Conservation (phyloP, 2,329 filamentous ascomycete genomes). For the Lachnellula suecica region DNA sequence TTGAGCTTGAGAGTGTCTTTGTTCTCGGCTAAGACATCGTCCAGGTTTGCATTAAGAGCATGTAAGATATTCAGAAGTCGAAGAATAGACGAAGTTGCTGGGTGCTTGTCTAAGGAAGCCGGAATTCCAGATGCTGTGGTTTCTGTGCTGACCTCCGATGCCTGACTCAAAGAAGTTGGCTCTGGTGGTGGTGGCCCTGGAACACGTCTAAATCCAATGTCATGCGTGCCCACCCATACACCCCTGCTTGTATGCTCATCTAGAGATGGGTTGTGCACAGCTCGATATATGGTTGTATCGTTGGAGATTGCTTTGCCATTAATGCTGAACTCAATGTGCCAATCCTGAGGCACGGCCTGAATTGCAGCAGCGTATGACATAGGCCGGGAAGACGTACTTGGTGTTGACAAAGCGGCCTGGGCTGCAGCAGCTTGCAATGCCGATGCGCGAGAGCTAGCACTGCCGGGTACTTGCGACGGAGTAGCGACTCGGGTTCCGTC, state of each 20-base stretch:
- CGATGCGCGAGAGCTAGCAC: slow-evolving; percentile 39
- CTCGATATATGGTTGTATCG: slow-evolving; percentile 94
- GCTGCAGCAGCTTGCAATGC: slow-evolving; percentile 37
- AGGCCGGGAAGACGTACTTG: slow-evolving; percentile 57
- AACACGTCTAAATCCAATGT: slow-evolving; percentile 88
- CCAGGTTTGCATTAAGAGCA: slow-evolving; percentile 87
- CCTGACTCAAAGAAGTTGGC: slow-evolving; percentile 58
- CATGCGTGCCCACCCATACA: slow-evolving; percentile 87
- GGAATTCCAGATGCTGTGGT: slow-evolving; percentile 65
- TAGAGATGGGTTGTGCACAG: slow-evolving; percentile 66
- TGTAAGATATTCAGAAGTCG: slow-evolving; percentile 87
- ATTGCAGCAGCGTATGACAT: slow-evolving; percentile 85
- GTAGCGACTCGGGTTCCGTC: slow-evolving; percentile 86
- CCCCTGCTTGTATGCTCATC: slow-evolving; percentile 71
- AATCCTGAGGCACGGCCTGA: slow-evolving; percentile 80
- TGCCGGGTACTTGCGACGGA: slow-evolving; percentile 62
- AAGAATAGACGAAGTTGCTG: slow-evolving; percentile 82
- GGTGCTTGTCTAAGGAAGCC: slow-evolving; percentile 77
- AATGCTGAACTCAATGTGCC: slow-evolving; percentile 95
- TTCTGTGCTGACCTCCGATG: slow-evolving; percentile 48
- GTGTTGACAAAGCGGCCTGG: slow-evolving; percentile 37
- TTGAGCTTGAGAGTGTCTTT: slow-evolving; percentile 70
- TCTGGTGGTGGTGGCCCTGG: slow-evolving; percentile 78
- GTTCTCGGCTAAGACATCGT: slow-evolving; percentile 82
- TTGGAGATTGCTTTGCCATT: slow-evolving; percentile 81